Evolutionary conservation across 2,329 filamentous ascomycete species (phyloP), one percentile per base, ranked within the genome.

Genomic region (Penicillium sumatraense): DNA sequence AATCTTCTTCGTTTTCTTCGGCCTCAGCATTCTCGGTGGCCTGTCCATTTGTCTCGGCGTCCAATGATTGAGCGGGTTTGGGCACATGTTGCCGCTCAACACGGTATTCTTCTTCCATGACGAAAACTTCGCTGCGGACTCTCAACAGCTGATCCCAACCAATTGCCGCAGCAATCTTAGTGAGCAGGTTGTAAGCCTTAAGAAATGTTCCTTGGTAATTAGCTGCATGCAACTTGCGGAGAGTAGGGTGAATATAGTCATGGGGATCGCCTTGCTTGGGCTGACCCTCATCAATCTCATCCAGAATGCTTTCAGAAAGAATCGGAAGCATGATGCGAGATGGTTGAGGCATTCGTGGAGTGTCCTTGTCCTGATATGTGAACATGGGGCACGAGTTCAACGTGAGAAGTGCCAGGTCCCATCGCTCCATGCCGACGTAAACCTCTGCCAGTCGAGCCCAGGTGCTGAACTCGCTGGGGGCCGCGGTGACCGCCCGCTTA

Each of bases 351-450:
- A 98, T 93, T 56, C 95, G 79, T 3, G 95, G 95, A 5, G 92
- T 89, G 72, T 99, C 95, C 75, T 97, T 98, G 76, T 99, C 95
- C 75, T 98, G 95, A 74, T 99, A 98, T 6, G 95, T 99, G 75
- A 99, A 99, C 95, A 99, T 99, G 8, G 95, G 95, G 74, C 95
- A 99, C 16, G 95, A 99, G 77, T 99, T 99, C 49, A 99, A 83
- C 3, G 95, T 98, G 5, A 96, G 87, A 21, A 99, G 83, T 0
- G 95, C 95, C 64, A 98, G 86, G 70, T 98, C 95, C 92, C 95
- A 99, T 70, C 96, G 91, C 72, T 99, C 95, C 76, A 96, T 86
- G 47, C 89, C 86, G 52, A 98, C 90, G 66, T 99, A 99, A 27
- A 98, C 89, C 71, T 98, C 91, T 2, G 93, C 93, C 60, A 99